phyloP scores from a whole-genome alignment of 306 rosid genomes.

The Astragalus membranaceus region DNA sequence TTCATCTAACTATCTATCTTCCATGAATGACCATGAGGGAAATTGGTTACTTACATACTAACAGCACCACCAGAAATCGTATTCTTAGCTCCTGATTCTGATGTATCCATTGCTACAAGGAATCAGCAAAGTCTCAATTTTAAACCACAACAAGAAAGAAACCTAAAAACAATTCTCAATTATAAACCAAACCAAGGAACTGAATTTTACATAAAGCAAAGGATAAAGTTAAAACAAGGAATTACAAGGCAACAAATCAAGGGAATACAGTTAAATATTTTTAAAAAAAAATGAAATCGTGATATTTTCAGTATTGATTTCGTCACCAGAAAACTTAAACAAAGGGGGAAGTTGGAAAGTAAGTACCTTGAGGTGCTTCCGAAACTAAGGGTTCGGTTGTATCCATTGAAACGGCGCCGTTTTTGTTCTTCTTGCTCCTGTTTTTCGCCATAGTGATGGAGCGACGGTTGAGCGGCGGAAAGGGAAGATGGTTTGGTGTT shows the following conservation, averaged over 20 bases:
- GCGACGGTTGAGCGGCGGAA: background rate
- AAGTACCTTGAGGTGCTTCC: slow-evolving; percentile 46
- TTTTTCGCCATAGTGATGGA: slow-evolving; percentile 53
- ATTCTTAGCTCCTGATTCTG: slow-evolving; percentile 43
- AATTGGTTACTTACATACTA: slow-evolving; percentile 36
- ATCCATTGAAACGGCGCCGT: slow-evolving; percentile 47
- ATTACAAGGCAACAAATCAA: no score
- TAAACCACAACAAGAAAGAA: background rate
- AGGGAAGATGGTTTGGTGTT: background rate
- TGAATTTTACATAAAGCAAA: background rate
- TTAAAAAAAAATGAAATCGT: background rate
- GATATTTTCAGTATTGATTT: background rate
- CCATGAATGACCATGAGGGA: background rate
- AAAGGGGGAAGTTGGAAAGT: background rate
- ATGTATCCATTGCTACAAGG: slow-evolving; percentile 62
- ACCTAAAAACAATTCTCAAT: background rate
- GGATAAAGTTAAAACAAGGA: no score
- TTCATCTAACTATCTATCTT: background rate
- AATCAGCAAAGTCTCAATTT: background rate
- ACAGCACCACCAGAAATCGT: slow-evolving; percentile 29
- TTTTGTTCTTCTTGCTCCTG: slow-evolving; percentile 57
- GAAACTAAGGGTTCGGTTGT: slow-evolving; percentile 21
- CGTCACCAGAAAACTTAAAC: no score
- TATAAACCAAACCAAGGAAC: no score
- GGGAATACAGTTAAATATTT: no score